Evolutionary conservation across 805 yeast genomes (phyloP).

Genomic region (Yamadazyma phyllophila): DNA sequence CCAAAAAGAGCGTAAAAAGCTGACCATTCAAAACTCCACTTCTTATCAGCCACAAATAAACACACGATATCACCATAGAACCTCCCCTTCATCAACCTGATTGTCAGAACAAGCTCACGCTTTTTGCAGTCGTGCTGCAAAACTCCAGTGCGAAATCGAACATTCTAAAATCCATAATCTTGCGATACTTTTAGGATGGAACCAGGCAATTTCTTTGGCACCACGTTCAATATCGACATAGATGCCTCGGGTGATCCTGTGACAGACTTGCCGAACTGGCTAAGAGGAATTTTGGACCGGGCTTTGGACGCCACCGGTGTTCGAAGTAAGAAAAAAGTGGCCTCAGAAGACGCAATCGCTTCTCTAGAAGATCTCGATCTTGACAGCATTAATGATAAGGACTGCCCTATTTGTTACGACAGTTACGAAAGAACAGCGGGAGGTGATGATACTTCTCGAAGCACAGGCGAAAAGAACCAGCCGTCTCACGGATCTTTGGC

Average conservation of each 20-base stretch:
- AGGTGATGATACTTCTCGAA: neutral
- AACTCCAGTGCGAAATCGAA: neutral
- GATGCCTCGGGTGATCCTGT: slow-evolving; percentile 11
- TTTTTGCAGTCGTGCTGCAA: too few species aligned
- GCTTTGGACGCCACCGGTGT: slow-evolving; percentile 32
- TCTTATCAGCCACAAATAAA: too few species aligned
- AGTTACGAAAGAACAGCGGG: slow-evolving; percentile 19
- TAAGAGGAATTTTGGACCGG: slow-evolving; percentile 32
- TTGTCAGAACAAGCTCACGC: too few species aligned
- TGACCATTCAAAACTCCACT: too few species aligned
- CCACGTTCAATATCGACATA: slow-evolving; percentile 22
- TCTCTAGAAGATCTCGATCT: slow-evolving; percentile 25
- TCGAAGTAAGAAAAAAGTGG: slow-evolving; percentile 22
- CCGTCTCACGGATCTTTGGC: neutral
- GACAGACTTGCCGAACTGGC: slow-evolving; percentile 29
- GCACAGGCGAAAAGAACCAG: neutral
- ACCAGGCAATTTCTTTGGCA: slow-evolving; percentile 5
- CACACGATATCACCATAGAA: too few species aligned
- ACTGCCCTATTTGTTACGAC: slow-evolving; percentile 44
- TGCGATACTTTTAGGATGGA: slow-evolving; percentile 5
- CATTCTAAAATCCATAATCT: too few species aligned
- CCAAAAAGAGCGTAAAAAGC: too few species aligned
- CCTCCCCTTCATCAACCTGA: too few species aligned
- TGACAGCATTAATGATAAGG: slow-evolving; percentile 16
- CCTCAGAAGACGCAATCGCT: slow-evolving; percentile 40